Conservation (phyloP, 163 green algal genomes). For the Scenedesmus sp. region DNA sequence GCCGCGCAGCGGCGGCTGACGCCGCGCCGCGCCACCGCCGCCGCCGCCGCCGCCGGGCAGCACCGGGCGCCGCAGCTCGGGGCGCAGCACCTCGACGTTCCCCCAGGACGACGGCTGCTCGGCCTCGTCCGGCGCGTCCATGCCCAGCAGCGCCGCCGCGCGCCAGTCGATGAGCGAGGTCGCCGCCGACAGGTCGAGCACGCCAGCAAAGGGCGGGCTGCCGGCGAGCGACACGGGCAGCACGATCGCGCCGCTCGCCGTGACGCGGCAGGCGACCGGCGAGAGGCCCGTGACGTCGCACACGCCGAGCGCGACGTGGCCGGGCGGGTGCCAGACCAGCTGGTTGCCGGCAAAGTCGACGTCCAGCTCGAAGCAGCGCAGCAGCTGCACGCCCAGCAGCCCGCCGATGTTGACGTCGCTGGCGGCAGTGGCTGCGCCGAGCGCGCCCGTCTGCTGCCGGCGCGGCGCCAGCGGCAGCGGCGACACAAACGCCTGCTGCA, state of each 20-base stretch:
- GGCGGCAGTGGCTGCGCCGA: neutral
- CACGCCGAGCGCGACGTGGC: slow-evolving; percentile 32
- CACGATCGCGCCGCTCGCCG: slow-evolving; percentile 27
- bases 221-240: slow-evolving; percentile 6
- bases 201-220: slow-evolving; percentile 20
- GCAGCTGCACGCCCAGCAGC: slow-evolving; percentile 31
- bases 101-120: neutral
- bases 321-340: slow-evolving; percentile 24
- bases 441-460: slow-evolving; percentile 5
- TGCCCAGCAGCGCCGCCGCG: slow-evolving; percentile 39
- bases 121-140: slow-evolving; percentile 10
- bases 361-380: slow-evolving; percentile 37
- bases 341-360: slow-evolving; percentile 29
- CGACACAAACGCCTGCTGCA: slow-evolving; percentile 19
- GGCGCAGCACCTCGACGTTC: neutral
- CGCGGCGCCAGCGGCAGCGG: slow-evolving; percentile 17
- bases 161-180: slow-evolving; percentile 42
- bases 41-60: neutral
- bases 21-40: neutral
- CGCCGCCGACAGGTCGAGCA: slow-evolving; percentile 38
- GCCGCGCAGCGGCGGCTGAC: neutral
- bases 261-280: slow-evolving; percentile 28
- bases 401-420: slow-evolving; percentile 12
- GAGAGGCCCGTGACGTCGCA: slow-evolving; percentile 5
- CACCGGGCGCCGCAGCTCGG: slow-evolving; percentile 27